Conservation (phyloP, 352 stramenopile genomes). For the Pythium folliculosum region DNA sequence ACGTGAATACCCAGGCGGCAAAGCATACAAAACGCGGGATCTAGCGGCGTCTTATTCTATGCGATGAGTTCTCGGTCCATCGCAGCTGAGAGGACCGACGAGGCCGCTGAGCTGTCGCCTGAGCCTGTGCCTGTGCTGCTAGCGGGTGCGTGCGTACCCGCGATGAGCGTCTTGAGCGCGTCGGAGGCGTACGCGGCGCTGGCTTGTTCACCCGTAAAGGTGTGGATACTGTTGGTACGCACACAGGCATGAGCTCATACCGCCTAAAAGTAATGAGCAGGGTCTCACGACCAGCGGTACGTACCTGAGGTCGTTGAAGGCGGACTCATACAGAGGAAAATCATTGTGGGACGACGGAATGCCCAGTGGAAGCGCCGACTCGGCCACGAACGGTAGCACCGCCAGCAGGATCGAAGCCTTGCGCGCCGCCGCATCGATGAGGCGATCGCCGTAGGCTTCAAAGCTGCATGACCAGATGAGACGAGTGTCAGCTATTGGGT, state of each 20-base stretch:
- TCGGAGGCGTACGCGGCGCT: neutral
- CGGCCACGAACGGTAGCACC: slow-evolving; percentile 50
- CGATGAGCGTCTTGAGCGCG: slow-evolving; percentile 4
- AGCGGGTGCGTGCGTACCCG: neutral
- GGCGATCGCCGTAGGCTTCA: slow-evolving; percentile 70
- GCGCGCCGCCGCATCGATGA: slow-evolving; percentile 49
- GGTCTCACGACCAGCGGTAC: neutral
- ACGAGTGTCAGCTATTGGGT: neutral
- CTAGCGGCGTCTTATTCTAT: slow-evolving; percentile 24
- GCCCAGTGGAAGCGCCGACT: slow-evolving; percentile 43
- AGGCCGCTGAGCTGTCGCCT: neutral
- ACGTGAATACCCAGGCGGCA: neutral
- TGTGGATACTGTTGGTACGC: slow-evolving; percentile 22
- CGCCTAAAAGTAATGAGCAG: neutral
- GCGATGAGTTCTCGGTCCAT: slow-evolving; percentile 27
- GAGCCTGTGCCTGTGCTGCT: no score
- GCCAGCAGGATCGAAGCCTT: slow-evolving; percentile 46
- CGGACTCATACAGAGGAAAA: slow-evolving; percentile 63
- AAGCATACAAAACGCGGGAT: neutral
- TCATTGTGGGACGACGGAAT: slow-evolving; percentile 53
- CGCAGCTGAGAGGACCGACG: slow-evolving; percentile 4
- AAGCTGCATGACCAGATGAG: slow-evolving; percentile 43
- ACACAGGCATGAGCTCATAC: neutral
- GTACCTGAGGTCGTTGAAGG: slow-evolving; percentile 77
- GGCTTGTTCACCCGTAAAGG: slow-evolving; percentile 19